A percentile compares a stretch with the other conserved stretches of the same genome.
Conservation (phyloP, 768 basidiomycete species). For the Dioszegia crocea region DNA sequence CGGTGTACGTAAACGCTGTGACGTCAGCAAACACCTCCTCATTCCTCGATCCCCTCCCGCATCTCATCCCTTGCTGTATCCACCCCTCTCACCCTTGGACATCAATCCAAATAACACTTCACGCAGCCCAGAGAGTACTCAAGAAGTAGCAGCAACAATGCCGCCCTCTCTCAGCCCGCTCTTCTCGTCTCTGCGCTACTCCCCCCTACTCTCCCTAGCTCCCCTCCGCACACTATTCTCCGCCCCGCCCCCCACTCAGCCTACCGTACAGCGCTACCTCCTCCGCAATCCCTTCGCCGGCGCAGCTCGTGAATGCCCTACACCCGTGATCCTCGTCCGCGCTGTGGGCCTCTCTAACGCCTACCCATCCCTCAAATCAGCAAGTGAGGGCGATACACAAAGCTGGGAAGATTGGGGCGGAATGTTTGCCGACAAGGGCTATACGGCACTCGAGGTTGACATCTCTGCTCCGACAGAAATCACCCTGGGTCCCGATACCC, state of each 20-base stretch:
- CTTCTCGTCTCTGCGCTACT: conserved; percentile 2
- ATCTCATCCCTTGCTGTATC: no score
- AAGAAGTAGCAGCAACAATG: no score
- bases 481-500: background rate
- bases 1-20: no score
- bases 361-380: background rate
- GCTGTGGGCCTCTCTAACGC: conserved; percentile 20
- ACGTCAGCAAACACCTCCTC: no score
- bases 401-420: conserved; percentile 39
- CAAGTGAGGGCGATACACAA: conserved; percentile 1
- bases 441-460: conserved; percentile 46
- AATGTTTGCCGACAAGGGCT: conserved; percentile 48
- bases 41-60: no score
- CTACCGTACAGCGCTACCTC: conserved; percentile 26
- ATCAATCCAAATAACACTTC: no score
- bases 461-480: conserved; percentile 20
- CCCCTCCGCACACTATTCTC: conserved; percentile 1
- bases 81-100: no score
- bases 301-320: conserved; percentile 38
- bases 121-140: no score
- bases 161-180: background rate
- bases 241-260: background rate
- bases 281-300: conserved; percentile 23
- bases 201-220: background rate
- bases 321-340: conserved; percentile 37